Percentiles rank a stretch among this genome's conserved stretches.
Evolutionary conservation across 176 grass and related monocot genomes (phyloP).

Genomic region (Oryza officinalis): DNA sequence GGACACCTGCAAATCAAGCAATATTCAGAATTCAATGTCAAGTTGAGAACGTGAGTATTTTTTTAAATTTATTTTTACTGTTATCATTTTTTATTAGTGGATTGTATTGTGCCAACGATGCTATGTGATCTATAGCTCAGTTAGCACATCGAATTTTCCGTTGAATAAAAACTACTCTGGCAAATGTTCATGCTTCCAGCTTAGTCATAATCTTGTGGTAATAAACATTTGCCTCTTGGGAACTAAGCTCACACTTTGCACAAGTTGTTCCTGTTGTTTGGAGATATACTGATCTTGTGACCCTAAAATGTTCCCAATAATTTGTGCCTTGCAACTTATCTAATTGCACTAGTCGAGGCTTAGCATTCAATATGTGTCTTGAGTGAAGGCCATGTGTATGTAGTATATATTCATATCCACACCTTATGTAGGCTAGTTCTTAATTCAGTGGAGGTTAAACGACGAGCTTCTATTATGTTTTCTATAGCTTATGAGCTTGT

Average conservation of each 20-base stretch:
- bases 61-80: background rate
- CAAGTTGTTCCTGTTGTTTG: background rate
- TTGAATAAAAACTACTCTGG: background rate
- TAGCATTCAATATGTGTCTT: background rate
- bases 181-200: background rate
- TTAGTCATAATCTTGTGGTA: background rate
- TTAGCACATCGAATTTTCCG: background rate
- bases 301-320: background rate
- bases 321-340: background rate
- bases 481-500: background rate
- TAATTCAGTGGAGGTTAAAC: background rate
- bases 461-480: background rate
- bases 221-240: background rate
- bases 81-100: slow-evolving; percentile 5
- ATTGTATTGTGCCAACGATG: background rate
- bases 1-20: slow-evolving; percentile 77
- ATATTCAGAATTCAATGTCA: slow-evolving; percentile 76
- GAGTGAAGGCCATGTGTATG: background rate
- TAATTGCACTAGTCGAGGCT: background rate
- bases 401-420: background rate
- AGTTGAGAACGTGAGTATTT: slow-evolving; percentile 66
- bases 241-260: background rate
- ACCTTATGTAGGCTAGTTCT: background rate
- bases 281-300: background rate
- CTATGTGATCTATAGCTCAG: background rate